Evolutionary conservation across 176 grass and related monocot genomes (phyloP), one percentile per base, ranked within the genome.

Genomic region (Oryza coarctata): DNA sequence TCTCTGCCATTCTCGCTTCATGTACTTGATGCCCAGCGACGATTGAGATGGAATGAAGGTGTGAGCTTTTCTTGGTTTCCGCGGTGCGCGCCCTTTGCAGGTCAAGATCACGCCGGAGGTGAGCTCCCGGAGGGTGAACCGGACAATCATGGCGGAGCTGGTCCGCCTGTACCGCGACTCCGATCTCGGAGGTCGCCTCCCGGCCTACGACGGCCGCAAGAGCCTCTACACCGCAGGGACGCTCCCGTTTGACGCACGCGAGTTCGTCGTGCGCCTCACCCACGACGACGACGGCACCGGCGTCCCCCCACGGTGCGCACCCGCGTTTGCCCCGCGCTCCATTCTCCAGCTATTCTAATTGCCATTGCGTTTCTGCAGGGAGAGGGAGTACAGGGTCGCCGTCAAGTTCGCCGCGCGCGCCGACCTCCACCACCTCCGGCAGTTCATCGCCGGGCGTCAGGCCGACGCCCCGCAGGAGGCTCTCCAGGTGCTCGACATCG

Each of bases 371-470:
- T 39, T 52, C 35, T 82, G 73, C 89, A 99, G 97, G 80, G 91
- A 94, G 73, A 95, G 91, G 82, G 97, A 99, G 78, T 99, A 87
- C 84, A 72, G 66, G 83, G 93, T 99, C 18, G 85, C 74, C 31
- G 94, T 99, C 91, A 99, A 94, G 84, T 99, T 99, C 87, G 97
- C 86, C 9, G 97, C 97, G 71, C 97, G 65, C 69, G 97, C 97
- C 4, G 86, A 99, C 78, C 89, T 99, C 78, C 93, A 99, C 78
- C 97, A 96, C 78, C 89, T 99, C 61, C 89, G 83, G 22, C 77
- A 96, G 70, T 99, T 99, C 80, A 90, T 99, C 50, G 91, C 91
- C 66, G 97, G 97, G 17, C 84, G 75, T 50, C 97, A 99, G 84
- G 77, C 85, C 47, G 93, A 91, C 85, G 91, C 97, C 69, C 93